Conservation (phyloP, 1,284 basidiomycete genomes). For the Phylloporus sp. region DNA sequence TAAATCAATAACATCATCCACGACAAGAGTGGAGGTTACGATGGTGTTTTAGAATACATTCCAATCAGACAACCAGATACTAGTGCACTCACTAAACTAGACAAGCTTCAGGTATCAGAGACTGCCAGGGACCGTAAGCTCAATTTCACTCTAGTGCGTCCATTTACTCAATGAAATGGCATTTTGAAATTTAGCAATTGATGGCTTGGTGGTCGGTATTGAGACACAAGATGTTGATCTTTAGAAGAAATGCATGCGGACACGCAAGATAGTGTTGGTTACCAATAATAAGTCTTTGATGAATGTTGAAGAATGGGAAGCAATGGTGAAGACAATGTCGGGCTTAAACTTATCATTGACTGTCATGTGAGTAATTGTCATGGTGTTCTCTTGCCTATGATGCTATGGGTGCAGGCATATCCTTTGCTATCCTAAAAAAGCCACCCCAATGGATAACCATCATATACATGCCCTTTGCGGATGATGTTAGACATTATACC, state of each 20-base stretch:
- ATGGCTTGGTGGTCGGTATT: conserved; percentile 85
- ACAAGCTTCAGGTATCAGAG: conserved; percentile 63
- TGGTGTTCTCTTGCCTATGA: conserved; percentile 71
- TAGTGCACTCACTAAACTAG: conserved; percentile 74
- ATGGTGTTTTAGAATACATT: conserved; percentile 79
- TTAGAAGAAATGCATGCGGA: conserved; percentile 74
- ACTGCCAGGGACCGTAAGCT: conserved; percentile 71
- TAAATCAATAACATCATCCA: conserved; percentile 82
- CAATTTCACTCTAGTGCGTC: conserved; percentile 5
- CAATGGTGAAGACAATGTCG: conserved; percentile 72
- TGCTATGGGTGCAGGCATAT: conserved; percentile 81
- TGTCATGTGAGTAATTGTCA: conserved; percentile 69
- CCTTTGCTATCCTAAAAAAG: not conserved
- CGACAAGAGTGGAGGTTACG: conserved; percentile 67
- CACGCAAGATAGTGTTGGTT: conserved; percentile 76
- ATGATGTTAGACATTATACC: conserved; percentile 87
- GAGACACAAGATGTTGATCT: conserved; percentile 74
- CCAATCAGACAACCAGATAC: conserved; percentile 79
- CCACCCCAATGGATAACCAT: not conserved
- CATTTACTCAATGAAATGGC: not conserved
- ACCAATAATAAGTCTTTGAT: conserved; percentile 82
- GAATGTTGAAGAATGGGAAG: conserved; percentile 74
- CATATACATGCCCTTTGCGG: conserved; percentile 88
- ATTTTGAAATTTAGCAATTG: conserved; percentile 62
- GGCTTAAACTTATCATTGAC: conserved; percentile 59